phyloP scores from a whole-genome alignment of 495 filamentous ascomycete genomes.

The Lentithecium fluviatile region DNA sequence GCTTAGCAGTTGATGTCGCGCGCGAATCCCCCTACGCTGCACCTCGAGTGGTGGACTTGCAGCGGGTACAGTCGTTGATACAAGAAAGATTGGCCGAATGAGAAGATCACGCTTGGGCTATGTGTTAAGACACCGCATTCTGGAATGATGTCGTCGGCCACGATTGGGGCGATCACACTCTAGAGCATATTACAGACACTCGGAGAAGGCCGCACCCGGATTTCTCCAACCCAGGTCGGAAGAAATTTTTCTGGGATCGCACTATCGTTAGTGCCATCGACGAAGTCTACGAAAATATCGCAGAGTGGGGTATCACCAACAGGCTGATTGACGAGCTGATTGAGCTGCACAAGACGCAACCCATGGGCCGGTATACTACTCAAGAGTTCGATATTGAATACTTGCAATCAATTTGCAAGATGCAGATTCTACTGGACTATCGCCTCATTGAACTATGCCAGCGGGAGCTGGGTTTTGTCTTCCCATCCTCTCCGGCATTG shows the following conservation, averaged over 20 bases:
- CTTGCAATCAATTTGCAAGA: slow-evolving; percentile 39
- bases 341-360: not conserved
- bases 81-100: slow-evolving; percentile 41
- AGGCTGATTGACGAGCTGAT: not conserved
- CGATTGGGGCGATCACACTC: slow-evolving; percentile 47
- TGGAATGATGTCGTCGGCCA: slow-evolving; percentile 43
- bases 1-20: slow-evolving; percentile 23
- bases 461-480: not conserved
- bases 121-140: slow-evolving; percentile 56
- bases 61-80: slow-evolving; percentile 44
- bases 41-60: slow-evolving; percentile 46
- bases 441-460: not conserved
- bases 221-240: slow-evolving; percentile 18
- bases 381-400: slow-evolving; percentile 43
- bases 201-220: slow-evolving; percentile 39
- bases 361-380: not conserved
- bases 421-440: slow-evolving; percentile 40
- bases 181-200: slow-evolving; percentile 41
- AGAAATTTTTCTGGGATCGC: slow-evolving; percentile 39
- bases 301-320: not conserved
- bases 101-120: slow-evolving; percentile 52
- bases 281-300: not conserved
- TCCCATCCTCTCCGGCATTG: slow-evolving; percentile 43
- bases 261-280: slow-evolving; percentile 36
- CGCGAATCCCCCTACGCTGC: slow-evolving; percentile 50